Conservation (phyloP, 306 rosid species). For the Cicer chorassanicum region DNA sequence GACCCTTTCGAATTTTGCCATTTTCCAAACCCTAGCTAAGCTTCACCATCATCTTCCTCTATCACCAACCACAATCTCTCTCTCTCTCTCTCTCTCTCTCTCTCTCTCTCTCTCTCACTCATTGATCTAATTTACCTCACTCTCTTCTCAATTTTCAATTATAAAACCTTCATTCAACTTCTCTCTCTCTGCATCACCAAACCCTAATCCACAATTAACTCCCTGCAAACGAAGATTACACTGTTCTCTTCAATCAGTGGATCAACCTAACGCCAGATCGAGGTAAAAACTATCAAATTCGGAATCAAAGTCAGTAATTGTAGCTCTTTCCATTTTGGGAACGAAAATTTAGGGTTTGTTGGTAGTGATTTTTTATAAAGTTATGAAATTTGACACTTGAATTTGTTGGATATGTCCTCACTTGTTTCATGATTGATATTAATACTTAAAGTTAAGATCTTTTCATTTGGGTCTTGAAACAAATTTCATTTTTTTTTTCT, state of each 20-base stretch:
- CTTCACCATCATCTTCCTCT: conserved; percentile 17
- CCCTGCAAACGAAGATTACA: not conserved
- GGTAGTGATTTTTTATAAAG: not conserved
- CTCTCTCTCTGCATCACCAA: not conserved
- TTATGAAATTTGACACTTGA: conserved; percentile 24
- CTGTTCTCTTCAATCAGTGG: conserved; percentile 14
- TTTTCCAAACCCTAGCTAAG: conserved; percentile 43
- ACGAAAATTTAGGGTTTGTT: conserved; percentile 18
- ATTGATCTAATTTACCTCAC: conserved; percentile 26
- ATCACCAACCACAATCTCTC: conserved; percentile 20
- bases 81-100: not conserved
- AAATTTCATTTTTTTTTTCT: conserved; percentile 5
- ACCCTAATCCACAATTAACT: not conserved
- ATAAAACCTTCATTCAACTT: not conserved
- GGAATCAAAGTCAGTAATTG: conserved; percentile 26
- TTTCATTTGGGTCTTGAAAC: conserved; percentile 42
- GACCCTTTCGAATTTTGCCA: conserved; percentile 34
- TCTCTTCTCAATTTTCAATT: conserved; percentile 8
- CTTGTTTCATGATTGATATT: conserved; percentile 39
- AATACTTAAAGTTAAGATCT: conserved; percentile 42
- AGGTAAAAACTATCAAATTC: conserved; percentile 50
- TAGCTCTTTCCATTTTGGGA: conserved; percentile 4
- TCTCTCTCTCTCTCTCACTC: not conserved
- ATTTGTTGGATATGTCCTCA: conserved; percentile 29
- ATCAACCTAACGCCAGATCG: conserved; percentile 47